Conservation (phyloP, 1,284 basidiomycete genomes). For the Austroboletus niveus region DNA sequence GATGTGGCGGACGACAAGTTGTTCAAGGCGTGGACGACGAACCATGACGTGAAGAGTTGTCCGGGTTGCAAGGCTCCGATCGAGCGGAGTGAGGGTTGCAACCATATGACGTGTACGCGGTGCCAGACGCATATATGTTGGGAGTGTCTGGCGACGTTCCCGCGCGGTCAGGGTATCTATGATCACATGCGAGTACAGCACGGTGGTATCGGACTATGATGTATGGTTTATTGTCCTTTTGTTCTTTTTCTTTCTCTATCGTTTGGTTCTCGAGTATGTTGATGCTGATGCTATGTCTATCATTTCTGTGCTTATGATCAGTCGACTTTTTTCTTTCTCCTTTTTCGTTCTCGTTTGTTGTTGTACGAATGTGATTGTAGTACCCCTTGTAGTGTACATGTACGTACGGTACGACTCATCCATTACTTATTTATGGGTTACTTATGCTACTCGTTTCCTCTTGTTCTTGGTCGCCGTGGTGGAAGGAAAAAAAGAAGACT, state of each 20-base stretch:
- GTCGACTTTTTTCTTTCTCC: background rate
- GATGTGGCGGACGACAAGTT: slow-evolving; percentile 50
- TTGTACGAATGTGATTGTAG: slow-evolving; percentile 12
- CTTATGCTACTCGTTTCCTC: slow-evolving; percentile 17
- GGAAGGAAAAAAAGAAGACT: background rate
- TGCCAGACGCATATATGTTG: slow-evolving; percentile 77
- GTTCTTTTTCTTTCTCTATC: background rate
- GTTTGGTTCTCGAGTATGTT: too few relatives aligned
- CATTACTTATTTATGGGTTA: slow-evolving; percentile 24
- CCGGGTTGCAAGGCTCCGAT: slow-evolving; percentile 66
- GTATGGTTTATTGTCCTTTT: background rate
- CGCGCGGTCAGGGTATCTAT: slow-evolving; percentile 55
- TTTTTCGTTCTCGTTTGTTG: background rate
- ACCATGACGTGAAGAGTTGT: slow-evolving; percentile 65
- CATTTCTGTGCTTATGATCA: slow-evolving; percentile 3
- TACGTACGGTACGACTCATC: background rate
- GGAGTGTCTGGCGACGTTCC: slow-evolving; percentile 68
- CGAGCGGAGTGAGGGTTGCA: slow-evolving; percentile 69
- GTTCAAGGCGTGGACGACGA: slow-evolving; percentile 58
- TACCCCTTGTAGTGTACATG: slow-evolving; percentile 2
- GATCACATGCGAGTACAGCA: slow-evolving; percentile 53
- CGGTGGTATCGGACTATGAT: slow-evolving; percentile 46
- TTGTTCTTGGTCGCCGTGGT: background rate
- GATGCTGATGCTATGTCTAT: background rate
- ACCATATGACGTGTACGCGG: slow-evolving; percentile 70